Base-by-base conservation (phyloP, 768 basidiomycete species). In the Suillus tomentosus region DNA sequence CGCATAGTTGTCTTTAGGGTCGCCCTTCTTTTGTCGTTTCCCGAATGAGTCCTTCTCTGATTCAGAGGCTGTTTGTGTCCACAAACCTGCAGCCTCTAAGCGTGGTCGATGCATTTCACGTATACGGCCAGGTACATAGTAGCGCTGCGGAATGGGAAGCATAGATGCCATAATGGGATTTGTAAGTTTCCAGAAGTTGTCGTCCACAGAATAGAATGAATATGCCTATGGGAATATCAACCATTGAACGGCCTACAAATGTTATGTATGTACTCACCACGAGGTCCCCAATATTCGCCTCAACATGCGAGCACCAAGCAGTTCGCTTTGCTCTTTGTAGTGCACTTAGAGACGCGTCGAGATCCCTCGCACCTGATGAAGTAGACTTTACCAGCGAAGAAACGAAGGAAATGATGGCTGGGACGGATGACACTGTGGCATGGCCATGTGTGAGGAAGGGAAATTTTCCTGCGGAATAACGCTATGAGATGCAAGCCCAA, bases 101-200 rank as follows among this genome's bases (percentile, higher is more conserved):
- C 89, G 83, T 14, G 83, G 78, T 61, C 75, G 81, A 67, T 88
- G 84, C 19, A 80, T 72, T 34, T 82, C 79, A 45, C 90, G 84
- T 39, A 93, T 81, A 19, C 91, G 83, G 6, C 73, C 70, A 0
- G 91, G 88, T 8, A 91, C 84, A 69, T 89, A 94, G 71, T 91
- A 94, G 10, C 86, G 82, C 69, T 90, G 89, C 1, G 91, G 92
- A 3, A 89, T 62, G 15, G 85, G 82, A 61, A 90, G 85, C 67
- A 87, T 73, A 7, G 82, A 81, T 1, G 82, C 84, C 47, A 94
- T 75, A 0, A 80, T 75, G 4, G 82, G 84, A 42, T 82, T 81
- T 13, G 83, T 89, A 62, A 91, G 67, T 11, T 78, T 76, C 63
- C 70, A 75, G 82, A 89, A 94, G 67, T 94, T 94, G 40, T 78